phyloP scores from a whole-genome alignment of 495 filamentous ascomycete species.

The Acidiella bohemica region DNA sequence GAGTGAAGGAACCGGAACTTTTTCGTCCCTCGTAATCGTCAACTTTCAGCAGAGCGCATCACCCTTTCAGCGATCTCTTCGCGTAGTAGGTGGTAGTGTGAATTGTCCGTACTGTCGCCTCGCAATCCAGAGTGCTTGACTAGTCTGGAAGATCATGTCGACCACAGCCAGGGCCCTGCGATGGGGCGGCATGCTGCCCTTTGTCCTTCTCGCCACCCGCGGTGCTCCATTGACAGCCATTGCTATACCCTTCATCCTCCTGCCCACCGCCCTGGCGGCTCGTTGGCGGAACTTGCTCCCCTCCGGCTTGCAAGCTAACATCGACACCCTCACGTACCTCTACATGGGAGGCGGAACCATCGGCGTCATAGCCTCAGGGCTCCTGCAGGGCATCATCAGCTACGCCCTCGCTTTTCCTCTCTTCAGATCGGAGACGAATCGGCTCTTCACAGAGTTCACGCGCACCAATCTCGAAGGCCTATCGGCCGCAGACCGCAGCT shows the following conservation, averaged over 20 bases:
- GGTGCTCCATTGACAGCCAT: neutral
- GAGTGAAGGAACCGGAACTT: too few relatives aligned
- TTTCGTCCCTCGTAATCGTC: too few relatives aligned
- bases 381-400: neutral
- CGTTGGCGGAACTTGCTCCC: neutral
- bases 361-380: neutral
- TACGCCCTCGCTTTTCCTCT: neutral
- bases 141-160: neutral
- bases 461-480: slow-evolving; percentile 1
- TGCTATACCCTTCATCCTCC: neutral
- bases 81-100: too few relatives aligned
- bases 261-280: neutral
- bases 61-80: too few relatives aligned
- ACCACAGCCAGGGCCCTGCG: neutral
- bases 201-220: neutral
- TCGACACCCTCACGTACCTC: slow-evolving; percentile 2
- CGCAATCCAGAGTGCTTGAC: too few relatives aligned
- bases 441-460: neutral
- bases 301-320: neutral
- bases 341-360: neutral
- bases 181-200: neutral
- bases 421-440: neutral
- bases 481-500: neutral
- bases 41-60: too few relatives aligned
- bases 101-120: too few relatives aligned